Evolutionary conservation across 2,329 filamentous ascomycete genomes (phyloP).

Genomic region (Exophiala calicioides): DNA sequence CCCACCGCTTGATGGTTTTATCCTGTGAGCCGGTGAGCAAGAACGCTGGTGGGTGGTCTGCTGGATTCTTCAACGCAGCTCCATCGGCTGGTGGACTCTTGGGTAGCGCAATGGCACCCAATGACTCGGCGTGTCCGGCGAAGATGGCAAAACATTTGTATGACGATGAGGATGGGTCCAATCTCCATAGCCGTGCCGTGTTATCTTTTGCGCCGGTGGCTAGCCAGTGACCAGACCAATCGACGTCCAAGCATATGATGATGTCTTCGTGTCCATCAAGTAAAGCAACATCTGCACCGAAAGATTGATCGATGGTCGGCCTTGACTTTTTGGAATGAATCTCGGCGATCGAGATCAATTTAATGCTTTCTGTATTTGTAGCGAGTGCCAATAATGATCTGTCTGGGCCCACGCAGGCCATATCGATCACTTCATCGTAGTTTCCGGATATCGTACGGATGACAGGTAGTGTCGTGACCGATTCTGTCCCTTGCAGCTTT

Average conservation of each 20-base stretch:
- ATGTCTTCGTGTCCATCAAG: conserved; percentile 93
- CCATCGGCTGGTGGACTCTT: conserved; percentile 67
- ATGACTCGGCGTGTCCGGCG: conserved; percentile 88
- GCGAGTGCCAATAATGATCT: conserved; percentile 82
- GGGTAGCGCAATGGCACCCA: conserved; percentile 85
- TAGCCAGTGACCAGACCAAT: conserved; percentile 97
- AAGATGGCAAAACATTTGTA: conserved; percentile 81
- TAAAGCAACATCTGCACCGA: conserved; percentile 84
- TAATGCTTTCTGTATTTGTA: conserved; percentile 91
- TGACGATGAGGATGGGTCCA: conserved; percentile 73
- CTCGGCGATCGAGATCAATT: conserved; percentile 71
- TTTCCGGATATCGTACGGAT: conserved; percentile 87
- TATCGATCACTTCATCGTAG: conserved; percentile 95
- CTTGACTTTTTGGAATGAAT: conserved; percentile 37
- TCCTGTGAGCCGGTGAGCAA: conserved; percentile 92
- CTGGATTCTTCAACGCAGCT: conserved; percentile 71
- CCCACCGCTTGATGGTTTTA: conserved; percentile 92
- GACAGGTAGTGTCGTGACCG: conserved; percentile 53
- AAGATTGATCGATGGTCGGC: conserved; percentile 42
- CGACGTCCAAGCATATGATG: conserved; percentile 88
- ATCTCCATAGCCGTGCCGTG: conserved; percentile 82
- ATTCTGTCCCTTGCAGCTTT: conserved; percentile 34
- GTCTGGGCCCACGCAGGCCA: conserved; percentile 80
- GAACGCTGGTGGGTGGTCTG: conserved; percentile 78
- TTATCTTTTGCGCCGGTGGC: conserved; percentile 97